These are phyloP conservation scores for Cronartium ribicola DNA, from an alignment of 1,284 basidiomycete species.

Conservation along the genomic window DNA sequence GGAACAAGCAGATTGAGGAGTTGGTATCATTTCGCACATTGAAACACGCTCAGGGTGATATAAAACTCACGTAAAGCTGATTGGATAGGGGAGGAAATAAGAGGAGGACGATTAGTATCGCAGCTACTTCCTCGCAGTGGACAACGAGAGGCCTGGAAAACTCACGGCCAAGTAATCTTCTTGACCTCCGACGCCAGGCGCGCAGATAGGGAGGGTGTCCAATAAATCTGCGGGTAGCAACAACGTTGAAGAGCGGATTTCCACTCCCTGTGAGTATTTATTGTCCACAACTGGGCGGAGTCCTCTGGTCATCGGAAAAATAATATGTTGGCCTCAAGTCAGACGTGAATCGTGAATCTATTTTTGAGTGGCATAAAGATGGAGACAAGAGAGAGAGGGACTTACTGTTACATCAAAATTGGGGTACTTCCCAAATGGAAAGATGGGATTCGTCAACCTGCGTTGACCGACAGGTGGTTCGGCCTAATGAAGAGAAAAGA, in stretches of 20 bases:
- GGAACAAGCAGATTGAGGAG: too few species aligned
- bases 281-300: neutral
- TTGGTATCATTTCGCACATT: too few species aligned
- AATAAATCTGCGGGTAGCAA: neutral
- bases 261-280: neutral
- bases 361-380: too few species aligned
- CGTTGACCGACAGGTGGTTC: slow-evolving; percentile 6
- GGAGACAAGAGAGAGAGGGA: neutral
- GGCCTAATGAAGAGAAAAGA: neutral
- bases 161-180: slow-evolving; percentile 6
- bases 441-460: neutral
- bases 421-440: neutral
- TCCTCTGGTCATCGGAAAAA: neutral
- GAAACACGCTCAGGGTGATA: too few species aligned
- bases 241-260: neutral
- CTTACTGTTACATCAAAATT: slow-evolving; percentile 11
- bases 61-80: too few species aligned
- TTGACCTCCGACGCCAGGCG: neutral
- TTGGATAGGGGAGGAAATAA: too few species aligned
- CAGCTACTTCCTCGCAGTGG: neutral
- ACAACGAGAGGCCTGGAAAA: neutral
- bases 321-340: too few species aligned
- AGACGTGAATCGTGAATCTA: too few species aligned
- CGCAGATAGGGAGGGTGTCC: neutral
- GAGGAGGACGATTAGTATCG: neutral